phyloP scores from a whole-genome alignment of 768 basidiomycete genomes.

The Mycena filopes region DNA sequence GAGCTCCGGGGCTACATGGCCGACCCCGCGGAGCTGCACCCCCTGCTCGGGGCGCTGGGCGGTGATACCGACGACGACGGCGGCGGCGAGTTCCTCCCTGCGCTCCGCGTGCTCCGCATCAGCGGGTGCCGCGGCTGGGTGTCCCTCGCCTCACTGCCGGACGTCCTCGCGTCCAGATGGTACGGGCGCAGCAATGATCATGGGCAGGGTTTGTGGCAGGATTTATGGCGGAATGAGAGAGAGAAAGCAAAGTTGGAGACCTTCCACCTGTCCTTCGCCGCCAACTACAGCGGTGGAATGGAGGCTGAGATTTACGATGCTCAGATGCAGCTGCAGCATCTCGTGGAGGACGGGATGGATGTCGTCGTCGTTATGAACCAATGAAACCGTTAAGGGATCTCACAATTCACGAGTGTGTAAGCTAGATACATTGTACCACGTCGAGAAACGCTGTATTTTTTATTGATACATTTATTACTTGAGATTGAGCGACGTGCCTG shows the following conservation, averaged over 20 bases:
- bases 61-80: not conserved
- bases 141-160: not conserved
- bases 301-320: not conserved
- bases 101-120: not conserved
- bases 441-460: too few species aligned
- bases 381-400: too few species aligned
- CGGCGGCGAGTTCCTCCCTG: conserved; percentile 14
- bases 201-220: too few species aligned
- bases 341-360: not conserved
- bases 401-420: too few species aligned
- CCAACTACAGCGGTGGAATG: too few species aligned
- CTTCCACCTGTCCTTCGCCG: not conserved
- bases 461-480: too few species aligned
- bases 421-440: too few species aligned
- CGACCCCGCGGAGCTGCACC: too few species aligned
- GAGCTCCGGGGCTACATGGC: not conserved
- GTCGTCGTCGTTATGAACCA: not conserved
- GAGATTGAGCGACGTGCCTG: too few species aligned
- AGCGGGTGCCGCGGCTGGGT: not conserved
- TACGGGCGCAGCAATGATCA: too few species aligned
- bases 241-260: conserved; percentile 4
- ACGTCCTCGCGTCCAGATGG: conserved; percentile 5
- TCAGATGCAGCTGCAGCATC: not conserved
- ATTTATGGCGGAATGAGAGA: too few species aligned
- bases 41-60: not conserved